Conservation (phyloP, 345 rosid genomes). For the Citrus reticulata region DNA sequence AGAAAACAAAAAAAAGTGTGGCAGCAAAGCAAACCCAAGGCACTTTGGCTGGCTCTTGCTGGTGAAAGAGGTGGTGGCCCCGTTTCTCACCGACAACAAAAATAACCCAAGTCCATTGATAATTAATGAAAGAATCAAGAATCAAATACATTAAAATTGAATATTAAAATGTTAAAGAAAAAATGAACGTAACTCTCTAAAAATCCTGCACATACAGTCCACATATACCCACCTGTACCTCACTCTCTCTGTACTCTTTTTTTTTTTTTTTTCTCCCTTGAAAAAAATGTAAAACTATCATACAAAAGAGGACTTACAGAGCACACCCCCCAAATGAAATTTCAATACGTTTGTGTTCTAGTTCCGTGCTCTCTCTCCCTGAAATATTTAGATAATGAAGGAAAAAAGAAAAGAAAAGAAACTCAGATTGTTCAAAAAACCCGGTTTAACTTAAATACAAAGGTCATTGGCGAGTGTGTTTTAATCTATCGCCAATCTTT, state of each 20-base stretch:
- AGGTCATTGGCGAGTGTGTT: slow-evolving; percentile 59
- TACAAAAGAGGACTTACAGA: neutral
- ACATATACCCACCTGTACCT: neutral
- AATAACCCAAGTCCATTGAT: neutral
- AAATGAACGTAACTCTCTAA: neutral
- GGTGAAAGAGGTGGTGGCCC: neutral
- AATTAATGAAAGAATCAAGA: neutral
- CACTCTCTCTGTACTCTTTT: neutral
- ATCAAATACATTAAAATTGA: neutral
- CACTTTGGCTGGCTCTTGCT: neutral
- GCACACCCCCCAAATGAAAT: neutral
- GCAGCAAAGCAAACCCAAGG: neutral
- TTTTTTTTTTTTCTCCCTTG: neutral
- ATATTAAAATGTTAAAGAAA: neutral
- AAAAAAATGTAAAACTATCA: neutral
- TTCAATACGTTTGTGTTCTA: neutral
- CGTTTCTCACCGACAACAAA: neutral
- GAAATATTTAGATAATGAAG: too few relatives aligned
- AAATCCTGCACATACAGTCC: neutral
- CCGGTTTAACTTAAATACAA: neutral
- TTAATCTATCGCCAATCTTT: slow-evolving; percentile 59
- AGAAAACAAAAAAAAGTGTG: neutral
- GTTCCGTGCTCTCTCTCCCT: too few relatives aligned
- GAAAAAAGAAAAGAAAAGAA: neutral
- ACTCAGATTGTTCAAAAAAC: neutral